A percentile compares a stretch with the other conserved stretches of the same genome.
These are phyloP conservation scores for Penicillium sp. DNA, from an alignment of 2,329 filamentous ascomycete genomes.

Conservation along the genomic window DNA sequence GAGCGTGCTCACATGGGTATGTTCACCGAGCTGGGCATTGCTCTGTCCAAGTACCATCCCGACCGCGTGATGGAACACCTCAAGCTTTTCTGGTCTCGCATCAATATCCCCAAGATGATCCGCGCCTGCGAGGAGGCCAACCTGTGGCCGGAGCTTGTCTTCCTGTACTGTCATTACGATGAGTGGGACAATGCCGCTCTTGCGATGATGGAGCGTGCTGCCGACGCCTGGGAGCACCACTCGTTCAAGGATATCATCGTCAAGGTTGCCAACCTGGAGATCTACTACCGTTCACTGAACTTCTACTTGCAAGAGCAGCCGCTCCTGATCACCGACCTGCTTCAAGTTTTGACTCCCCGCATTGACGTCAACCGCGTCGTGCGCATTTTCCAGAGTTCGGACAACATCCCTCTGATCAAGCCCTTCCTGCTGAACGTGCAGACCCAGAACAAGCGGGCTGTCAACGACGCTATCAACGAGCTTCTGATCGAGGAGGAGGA, in stretches of 20 bases:
- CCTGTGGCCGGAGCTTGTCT: conserved; percentile 95
- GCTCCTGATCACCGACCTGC: conserved; percentile 87
- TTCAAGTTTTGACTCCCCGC: conserved; percentile 85
- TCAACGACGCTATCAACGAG: conserved; percentile 98
- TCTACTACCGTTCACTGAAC: conserved; percentile 95
- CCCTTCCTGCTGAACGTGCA: conserved; percentile 97
- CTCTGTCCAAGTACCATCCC: conserved; percentile 89
- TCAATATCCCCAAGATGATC: conserved; percentile 98
- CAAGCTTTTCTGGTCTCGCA: conserved; percentile 95
- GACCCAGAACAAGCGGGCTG: conserved; percentile 93
- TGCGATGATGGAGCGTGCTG: conserved; percentile 94
- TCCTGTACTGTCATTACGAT: conserved; percentile 97
- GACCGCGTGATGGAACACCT: conserved; percentile 98
- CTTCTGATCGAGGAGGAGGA: conserved; percentile 97
- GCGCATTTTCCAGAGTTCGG: conserved; percentile 96
- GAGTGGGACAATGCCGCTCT: conserved; percentile 97
- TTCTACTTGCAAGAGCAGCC: conserved; percentile 98
- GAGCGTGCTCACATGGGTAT: conserved; percentile 94
- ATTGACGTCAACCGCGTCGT: conserved; percentile 99
- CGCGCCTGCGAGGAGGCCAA: conserved; percentile 89
- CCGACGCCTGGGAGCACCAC: conserved; percentile 98
- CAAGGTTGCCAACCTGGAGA: conserved; percentile 97
- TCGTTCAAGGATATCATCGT: conserved; percentile 98
- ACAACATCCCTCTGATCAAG: conserved; percentile 97
- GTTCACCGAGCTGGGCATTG: conserved; percentile 91